Base-by-base conservation (phyloP, 2,329 filamentous ascomycete species). In the Cryphonectria nitschkei region DNA sequence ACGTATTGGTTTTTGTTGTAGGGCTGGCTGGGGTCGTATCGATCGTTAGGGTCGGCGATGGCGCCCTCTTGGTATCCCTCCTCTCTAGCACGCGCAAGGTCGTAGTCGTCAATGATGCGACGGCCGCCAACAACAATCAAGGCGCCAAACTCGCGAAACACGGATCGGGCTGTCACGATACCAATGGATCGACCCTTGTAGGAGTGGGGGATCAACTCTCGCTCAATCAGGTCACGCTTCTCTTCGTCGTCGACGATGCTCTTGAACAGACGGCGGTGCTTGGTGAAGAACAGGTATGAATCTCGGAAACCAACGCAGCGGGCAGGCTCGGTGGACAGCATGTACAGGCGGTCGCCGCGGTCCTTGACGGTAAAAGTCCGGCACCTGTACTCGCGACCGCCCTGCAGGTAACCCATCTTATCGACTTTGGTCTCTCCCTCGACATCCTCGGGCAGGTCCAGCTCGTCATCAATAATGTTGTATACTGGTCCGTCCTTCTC, bases 1-100 rank as follows among this genome's bases (percentile, higher is more conserved):
- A 99, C 96, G 78, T 98, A 99, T 80, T 98, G 95, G 79, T 99
- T 99, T 83, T 95, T 94, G 85, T 99, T 98, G 86, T 99, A 99
- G n/a, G 90, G 86, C 79, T 97, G 92, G 54, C 92, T 93, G 11
- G 88, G 87, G 37, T 94, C 88, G 58, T 95, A 87, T 72, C 86
- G 87, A 80, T 99, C 96, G 72, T 94, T 92, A 0, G 95, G 95
- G 77, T 98, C 96, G 26, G 95, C 96, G 34, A 98, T 80, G 79
- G 97, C 94, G 74, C 96, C 96, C 80, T 98, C 95, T 2, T 93
- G 87, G 37, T 90, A 90, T 32, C 95, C 95, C 67, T 93, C 90
- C 65, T 90, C 91, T 65, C 90, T 89, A 43, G 92, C 92, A 75
- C 90, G 91, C 43, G 90, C 83, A 52, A 93, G 93, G 74, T 94